Conservation (phyloP, 345 rosid species). For the Isatis tinctoria region DNA sequence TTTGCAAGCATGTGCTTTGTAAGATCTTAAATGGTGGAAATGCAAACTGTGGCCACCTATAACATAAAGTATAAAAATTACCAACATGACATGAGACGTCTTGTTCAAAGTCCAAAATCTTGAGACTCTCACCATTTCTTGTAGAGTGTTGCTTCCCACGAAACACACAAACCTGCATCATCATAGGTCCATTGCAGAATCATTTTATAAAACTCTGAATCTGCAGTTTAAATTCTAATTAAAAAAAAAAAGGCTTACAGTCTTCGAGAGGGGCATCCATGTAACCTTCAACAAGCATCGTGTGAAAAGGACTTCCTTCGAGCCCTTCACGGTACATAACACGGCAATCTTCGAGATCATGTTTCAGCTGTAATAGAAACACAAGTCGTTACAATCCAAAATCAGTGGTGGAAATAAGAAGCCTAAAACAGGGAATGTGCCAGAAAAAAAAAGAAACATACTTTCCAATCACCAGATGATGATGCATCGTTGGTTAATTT, state of each 20-base stretch:
- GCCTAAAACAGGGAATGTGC: neutral
- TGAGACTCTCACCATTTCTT: constrained; percentile 27
- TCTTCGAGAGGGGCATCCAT: constrained; percentile 73
- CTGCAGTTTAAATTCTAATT: neutral
- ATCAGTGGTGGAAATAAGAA: neutral
- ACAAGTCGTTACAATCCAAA: constrained; percentile 1
- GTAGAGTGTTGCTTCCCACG: constrained; percentile 30
- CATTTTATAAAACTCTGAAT: neutral
- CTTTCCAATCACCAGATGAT: constrained; percentile 78
- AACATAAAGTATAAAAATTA: neutral
- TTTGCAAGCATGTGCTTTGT: constrained; percentile 51
- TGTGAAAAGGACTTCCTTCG: constrained; percentile 74
- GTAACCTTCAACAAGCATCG: constrained; percentile 93
- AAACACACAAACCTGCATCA: constrained; percentile 31
- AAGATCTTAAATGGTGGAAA: constrained; percentile 69
- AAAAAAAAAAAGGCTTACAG: constrained; percentile 54
- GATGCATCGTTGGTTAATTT: constrained; percentile 33
- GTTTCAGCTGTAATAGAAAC: constrained; percentile 58
- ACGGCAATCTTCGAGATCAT: constrained; percentile 73
- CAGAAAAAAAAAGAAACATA: constrained; percentile 28
- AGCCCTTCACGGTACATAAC: constrained; percentile 97
- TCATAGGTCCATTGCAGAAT: neutral
- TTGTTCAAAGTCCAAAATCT: neutral
- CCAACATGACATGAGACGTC: neutral
- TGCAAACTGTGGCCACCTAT: constrained; percentile 87